Evolutionary conservation across 805 yeast genomes (phyloP), one percentile per base, ranked within the genome.

Genomic region (Blastobotrys terrestris): DNA sequence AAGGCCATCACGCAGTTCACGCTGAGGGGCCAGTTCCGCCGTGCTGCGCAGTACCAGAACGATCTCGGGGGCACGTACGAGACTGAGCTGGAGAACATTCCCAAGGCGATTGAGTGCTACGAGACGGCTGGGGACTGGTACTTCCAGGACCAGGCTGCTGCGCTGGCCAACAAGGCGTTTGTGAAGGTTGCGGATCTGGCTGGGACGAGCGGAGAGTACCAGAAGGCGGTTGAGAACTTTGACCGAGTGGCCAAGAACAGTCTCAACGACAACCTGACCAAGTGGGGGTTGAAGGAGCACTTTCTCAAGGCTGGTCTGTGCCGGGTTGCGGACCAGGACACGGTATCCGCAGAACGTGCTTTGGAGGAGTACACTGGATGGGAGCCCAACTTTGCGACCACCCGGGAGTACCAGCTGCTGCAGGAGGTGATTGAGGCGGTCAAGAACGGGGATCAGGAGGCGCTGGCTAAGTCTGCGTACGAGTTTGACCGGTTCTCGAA

Each of bases 121-220:
- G 95, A 90, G 65, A 87, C 85, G 62, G 97, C 99, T 8, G 97
- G 96, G 42, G 98, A 94, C 64, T 94, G 97, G 91, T 91, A 85
- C 66, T 79, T 81, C 52, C 88, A 92, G 56, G 99, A 94, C 70
- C 91, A 89, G 54, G 97, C 98, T 0, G 85, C 85, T 57, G 95
- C 97, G 6, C 67, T 92, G 53, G 81, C 96, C 21, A 90, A 84
- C 70, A 94, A 94, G 72, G 91, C 95, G 20, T 86, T 79, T 59
- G 72, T 92, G 58, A 89, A 89, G 67, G 85, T 90, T 58, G 98
- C 98, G 1, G 97, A 94, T 65, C 75, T 94, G 60, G 77, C 83
- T 51, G 95, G 96, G 15, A 70, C 84, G 54, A 77, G 77, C 52
- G 91, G 84, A n/a, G 78, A 86, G 53, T 91, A 85, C 66, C 66